Base-by-base conservation (phyloP, 306 rosid species). In the Carpinus viminea region DNA sequence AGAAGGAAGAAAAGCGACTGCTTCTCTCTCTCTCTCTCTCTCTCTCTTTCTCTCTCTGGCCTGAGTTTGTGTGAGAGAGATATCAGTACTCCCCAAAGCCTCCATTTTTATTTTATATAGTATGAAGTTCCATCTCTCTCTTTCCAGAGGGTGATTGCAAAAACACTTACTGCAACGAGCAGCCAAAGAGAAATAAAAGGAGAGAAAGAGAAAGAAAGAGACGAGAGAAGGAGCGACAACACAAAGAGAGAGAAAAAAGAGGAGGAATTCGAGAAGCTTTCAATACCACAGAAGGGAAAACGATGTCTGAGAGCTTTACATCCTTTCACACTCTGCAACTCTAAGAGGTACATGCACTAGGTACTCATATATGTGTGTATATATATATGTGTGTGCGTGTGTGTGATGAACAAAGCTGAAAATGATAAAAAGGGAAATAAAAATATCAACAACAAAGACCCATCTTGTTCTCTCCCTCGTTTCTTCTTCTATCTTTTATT, bases 221-320 rank as follows among this genome's bases (percentile, higher is more conserved):
- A 89, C 79, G 86, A 91, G 72, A 84, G 85, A 82, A 82, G 90
- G 87, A 80, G 86, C 75, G 87, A 86, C 90, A 83, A 84, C 89
- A 85, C 72, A 81, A 48, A 78, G 78, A 75, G 83, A 70, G 70
- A 70, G 56, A 43, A 81, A 85, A 69, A 71, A 66, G 55, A 18
- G 68, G 45, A 70, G 34, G 56, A 79, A 74, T 84, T 76, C 85
- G 85, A 66, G 87, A 90, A 86, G 88, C 91, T 90, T 89, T 88
- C 94, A 79, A 81, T 87, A 80, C 83, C 89, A 73, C 85, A 79
- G 82, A 81, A 85, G 84, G 62, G 97, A 94, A 88, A 94, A 92
- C 88, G 92, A 91, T 93, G 91, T 89, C 91, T 80, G 70, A 84
- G 87, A 85, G 84, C 87, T 89, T 89, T 83, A 82, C 90, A 81